phyloP scores from a whole-genome alignment of 2,329 filamentous ascomycete genomes.

The Camillea tinctor region DNA sequence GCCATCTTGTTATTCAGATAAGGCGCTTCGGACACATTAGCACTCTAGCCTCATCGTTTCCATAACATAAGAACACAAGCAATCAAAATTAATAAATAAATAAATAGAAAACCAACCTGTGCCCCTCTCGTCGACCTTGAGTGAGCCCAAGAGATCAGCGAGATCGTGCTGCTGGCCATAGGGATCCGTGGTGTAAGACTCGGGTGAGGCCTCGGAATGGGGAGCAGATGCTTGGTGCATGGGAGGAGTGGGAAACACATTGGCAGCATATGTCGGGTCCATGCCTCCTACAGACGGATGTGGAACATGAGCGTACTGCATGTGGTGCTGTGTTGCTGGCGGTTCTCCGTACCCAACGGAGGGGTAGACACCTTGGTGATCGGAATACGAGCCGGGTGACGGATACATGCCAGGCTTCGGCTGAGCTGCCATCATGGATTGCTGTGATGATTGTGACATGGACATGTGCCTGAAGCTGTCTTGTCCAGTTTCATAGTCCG shows the following conservation, averaged over 20 bases:
- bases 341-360: constrained; percentile 47
- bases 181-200: constrained; percentile 59
- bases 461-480: constrained; percentile 53
- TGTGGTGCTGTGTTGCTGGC: constrained; percentile 42
- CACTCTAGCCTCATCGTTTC: constrained; percentile 9
- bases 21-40: constrained; percentile 58
- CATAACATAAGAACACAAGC: background rate
- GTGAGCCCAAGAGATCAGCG: constrained; percentile 76
- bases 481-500: constrained; percentile 43
- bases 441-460: constrained; percentile 44
- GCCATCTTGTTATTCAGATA: constrained; percentile 69
- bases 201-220: constrained; percentile 42
- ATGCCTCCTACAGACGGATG: constrained; percentile 47
- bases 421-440: constrained; percentile 42
- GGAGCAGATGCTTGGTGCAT: constrained; percentile 39
- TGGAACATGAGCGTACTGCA: constrained; percentile 54
- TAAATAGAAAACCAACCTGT: constrained; percentile 67
- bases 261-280: constrained; percentile 51
- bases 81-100: no score
- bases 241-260: constrained; percentile 55
- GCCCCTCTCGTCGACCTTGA: constrained; percentile 84
- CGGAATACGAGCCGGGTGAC: constrained; percentile 48
- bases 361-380: constrained; percentile 45
- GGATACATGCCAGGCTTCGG: constrained; percentile 49
- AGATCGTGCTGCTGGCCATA: constrained; percentile 71